Base-by-base conservation (phyloP, 2,329 filamentous ascomycete genomes). In the Sclerotinia borealis region DNA sequence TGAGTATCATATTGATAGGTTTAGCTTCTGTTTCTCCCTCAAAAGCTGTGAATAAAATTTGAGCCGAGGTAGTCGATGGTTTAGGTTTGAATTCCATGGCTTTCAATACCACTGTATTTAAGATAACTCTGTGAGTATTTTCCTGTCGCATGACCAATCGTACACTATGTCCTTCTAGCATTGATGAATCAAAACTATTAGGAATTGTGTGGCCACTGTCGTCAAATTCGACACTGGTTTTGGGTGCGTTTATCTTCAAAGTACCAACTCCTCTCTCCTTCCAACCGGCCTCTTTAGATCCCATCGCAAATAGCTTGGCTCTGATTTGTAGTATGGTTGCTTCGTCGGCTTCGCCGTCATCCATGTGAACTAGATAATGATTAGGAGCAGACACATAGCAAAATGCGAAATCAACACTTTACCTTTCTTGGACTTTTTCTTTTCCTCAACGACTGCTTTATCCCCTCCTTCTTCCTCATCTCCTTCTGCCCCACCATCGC, bases 111-210 rank as follows among this genome's bases (percentile, higher is more conserved):
- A 87, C 85, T 1, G 90, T 91, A 77, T 98, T 98, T 58, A 98
- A 80, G 66, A 96, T 87, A 61, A 98, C 86, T 27, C 92, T 85
- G 71, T 93, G 87, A 1, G 91, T 95, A 65, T 92, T 92, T 72
- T 97, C 93, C 69, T 96, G 92, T 22, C 93, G 88, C 86, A 97
- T 92, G 66, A 98, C 84, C 68, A 98, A 84, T 48, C 93, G 89
- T 29, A 88, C 82, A 63, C 85, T 65, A 68, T 69, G 79, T 1
- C 79, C 77, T 22, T 81, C 78, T 3, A 80, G 75, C 58, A 81
- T 80, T 6, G 84, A 85, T 22, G 79, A 79, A 68, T 86, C 83
- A 63, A 87, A 86, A 19, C 79, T 80, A 29, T 80, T 80, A 2
- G 82, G 77, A 58, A 83, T 76, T n/a, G 80, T 74, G 11, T 72